Evolutionary conservation across 2,329 filamentous ascomycete genomes (phyloP), one percentile per base, ranked within the genome.

Genomic region (Purpureocillium lavendulum): DNA sequence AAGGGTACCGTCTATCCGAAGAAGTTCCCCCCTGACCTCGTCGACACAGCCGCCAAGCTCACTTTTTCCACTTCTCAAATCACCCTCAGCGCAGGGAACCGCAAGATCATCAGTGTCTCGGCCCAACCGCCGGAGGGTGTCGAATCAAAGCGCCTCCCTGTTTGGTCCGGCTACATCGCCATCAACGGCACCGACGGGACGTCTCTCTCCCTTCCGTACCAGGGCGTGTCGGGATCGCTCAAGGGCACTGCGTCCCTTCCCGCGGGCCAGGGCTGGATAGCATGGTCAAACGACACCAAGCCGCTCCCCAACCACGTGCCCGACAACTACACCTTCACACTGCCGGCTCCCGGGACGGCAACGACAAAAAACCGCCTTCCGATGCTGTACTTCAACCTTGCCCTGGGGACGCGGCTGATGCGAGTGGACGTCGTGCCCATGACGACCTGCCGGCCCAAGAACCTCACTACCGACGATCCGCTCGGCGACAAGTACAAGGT

Each of bases 21-120:
- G 13, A n/a, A 41, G 0, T 74, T 72, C 47, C 70, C 71, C 21
- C 69, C 67, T 28, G 60, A 70, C 16, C 52, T 68, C 4, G 54
- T 60, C 1, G 49, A 54, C 16, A 51, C 57, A 29, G 61, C 61
- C 32, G 71, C 71, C 12, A 58, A 54, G 1, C 47, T 77, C 15
- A 46, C 52, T 28, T 65, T 75, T 38, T 62, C 56, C 45, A 51
- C 59, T 36, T 51, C 60, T 46, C 58, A 61, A 17, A 56, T 78
- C 37, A 70, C 66, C 0, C 51, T 77, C 7, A 48, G 51, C 1
- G 58, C 61, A 3, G 62, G 61, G 6, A 49, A 69, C 40, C 60
- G 62, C 10, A 62, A 66, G 43, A 63, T 63, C 0, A 53, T 77
- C 39, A 56, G 62, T n/a, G 69, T 77, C 11, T 58, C 59, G 0